A percentile compares a stretch with the other conserved stretches of the same genome.
phyloP scores from a whole-genome alignment of 257 asterid genomes.

The Marsdenia floribunda region DNA sequence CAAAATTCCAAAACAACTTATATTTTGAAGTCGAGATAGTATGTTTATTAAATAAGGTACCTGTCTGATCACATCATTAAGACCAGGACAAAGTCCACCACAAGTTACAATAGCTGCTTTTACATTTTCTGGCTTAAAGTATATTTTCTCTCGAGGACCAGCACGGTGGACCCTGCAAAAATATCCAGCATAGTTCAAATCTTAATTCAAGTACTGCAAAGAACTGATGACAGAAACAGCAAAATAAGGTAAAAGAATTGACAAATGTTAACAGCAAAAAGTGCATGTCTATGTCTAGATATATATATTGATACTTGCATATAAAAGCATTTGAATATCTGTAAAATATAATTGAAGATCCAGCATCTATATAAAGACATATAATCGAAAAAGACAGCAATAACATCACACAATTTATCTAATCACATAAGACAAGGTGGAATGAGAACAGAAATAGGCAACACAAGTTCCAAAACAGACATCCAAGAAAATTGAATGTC shows the following conservation, averaged over 20 bases:
- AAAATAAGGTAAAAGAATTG: neutral
- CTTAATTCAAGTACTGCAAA: neutral
- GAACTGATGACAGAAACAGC: neutral
- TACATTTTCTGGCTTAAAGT: conserved; percentile 79
- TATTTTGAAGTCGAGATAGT: neutral
- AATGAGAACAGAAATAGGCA: neutral
- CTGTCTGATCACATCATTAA: conserved; percentile 89
- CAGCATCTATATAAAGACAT: conserved; percentile 1
- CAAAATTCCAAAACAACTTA: too few species aligned
- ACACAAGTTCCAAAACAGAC: neutral
- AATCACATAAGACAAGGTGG: neutral
- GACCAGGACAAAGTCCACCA: conserved; percentile 98
- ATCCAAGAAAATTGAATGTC: neutral
- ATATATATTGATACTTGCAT: too few species aligned
- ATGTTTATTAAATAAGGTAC: conserved; percentile 24
- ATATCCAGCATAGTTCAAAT: neutral
- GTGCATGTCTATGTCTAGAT: neutral
- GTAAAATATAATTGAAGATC: neutral
- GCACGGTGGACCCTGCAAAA: conserved; percentile 83
- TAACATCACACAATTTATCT: conserved; percentile 5
- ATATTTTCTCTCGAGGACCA: conserved; percentile 86
- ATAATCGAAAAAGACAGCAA: neutral
- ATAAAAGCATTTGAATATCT: neutral
- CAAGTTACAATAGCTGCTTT: conserved; percentile 93
- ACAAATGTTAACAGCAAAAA: neutral